Evolutionary conservation across 1,284 basidiomycete species (phyloP).

Genomic region (Irpex sp.): DNA sequence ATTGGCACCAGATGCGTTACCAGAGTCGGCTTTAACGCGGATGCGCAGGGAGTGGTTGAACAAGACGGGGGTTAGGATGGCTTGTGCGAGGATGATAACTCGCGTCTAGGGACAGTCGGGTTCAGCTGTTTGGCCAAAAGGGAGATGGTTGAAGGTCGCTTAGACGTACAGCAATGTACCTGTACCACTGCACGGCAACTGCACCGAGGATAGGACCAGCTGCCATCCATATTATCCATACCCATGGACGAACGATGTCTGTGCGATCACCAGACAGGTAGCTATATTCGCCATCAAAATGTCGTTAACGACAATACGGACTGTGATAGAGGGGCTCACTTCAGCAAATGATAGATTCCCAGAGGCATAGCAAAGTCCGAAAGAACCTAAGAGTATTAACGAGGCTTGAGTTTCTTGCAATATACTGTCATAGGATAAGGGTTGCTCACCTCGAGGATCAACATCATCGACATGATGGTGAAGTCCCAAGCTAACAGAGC

Average conservation of each 20-base stretch:
- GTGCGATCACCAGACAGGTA: conserved; percentile 41
- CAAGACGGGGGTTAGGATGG: conserved; percentile 52
- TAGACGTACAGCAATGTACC: conserved; percentile 39
- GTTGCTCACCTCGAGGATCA: conserved; percentile 7
- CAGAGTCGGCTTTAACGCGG: conserved; percentile 38
- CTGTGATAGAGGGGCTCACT: conserved; percentile 13
- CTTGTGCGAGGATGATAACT: conserved; percentile 35
- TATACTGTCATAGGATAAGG: neutral
- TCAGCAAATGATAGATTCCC: conserved; percentile 42
- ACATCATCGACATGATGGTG: conserved; percentile 19
- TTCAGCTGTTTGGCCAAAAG: neutral
- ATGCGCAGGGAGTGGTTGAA: conserved; percentile 57
- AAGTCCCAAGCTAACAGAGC: conserved; percentile 20
- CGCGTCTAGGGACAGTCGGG: conserved; percentile 21
- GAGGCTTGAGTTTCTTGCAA: neutral
- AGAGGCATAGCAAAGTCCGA: conserved; percentile 38
- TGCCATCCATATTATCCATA: conserved; percentile 65
- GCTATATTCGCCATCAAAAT: conserved; percentile 3
- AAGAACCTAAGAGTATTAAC: conserved; percentile 7
- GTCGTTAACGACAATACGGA: no score
- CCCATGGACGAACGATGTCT: conserved; percentile 43
- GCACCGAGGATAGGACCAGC: conserved; percentile 47
- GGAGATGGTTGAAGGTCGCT: neutral
- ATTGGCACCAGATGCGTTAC: neutral
- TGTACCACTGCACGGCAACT: conserved; percentile 43